A percentile compares a stretch with the other conserved stretches of the same genome.
Evolutionary conservation across 179 eudicot species (phyloP).

Genomic region (Beta macrorhiza): DNA sequence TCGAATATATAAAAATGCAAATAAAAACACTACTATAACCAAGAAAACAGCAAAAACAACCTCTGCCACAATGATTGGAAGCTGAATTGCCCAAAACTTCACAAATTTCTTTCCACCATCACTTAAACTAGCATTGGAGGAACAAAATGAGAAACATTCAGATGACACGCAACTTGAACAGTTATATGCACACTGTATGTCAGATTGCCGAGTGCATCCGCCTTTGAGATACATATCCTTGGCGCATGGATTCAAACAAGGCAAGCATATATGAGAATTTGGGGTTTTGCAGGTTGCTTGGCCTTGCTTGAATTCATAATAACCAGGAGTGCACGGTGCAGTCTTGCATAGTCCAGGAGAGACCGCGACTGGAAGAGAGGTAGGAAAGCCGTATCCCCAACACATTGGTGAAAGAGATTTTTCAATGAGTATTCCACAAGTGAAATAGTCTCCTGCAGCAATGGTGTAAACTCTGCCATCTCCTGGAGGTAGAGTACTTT

Average conservation of each 20-base stretch:
- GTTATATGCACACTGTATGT: slow-evolving; percentile 55
- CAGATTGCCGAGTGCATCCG: slow-evolving; percentile 42
- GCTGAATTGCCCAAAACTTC: slow-evolving; percentile 69
- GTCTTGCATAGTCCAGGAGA: slow-evolving; percentile 64
- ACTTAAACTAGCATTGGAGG: slow-evolving; percentile 20
- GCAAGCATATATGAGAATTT: slow-evolving; percentile 56
- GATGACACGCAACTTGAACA: slow-evolving; percentile 63
- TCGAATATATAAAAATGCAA: slow-evolving; percentile 56
- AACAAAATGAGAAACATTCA: slow-evolving; percentile 59
- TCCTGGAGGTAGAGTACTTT: slow-evolving; percentile 56
- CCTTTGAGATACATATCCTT: slow-evolving; percentile 49
- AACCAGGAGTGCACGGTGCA: slow-evolving; percentile 50
- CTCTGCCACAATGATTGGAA: slow-evolving; percentile 69
- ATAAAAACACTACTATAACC: slow-evolving; percentile 46
- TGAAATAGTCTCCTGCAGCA: slow-evolving; percentile 86
- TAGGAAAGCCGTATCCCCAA: slow-evolving; percentile 82
- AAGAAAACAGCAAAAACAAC: slow-evolving; percentile 61
- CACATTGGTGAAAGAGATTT: slow-evolving; percentile 56
- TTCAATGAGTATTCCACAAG: slow-evolving; percentile 65
- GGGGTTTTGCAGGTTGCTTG: slow-evolving; percentile 52
- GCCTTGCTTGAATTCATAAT: slow-evolving; percentile 50
- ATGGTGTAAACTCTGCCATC: slow-evolving; percentile 54
- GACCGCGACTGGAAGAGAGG: slow-evolving; percentile 63
- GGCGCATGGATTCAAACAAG: slow-evolving; percentile 65
- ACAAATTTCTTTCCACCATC: slow-evolving; percentile 28